Evolutionary conservation across 306 rosid species (phyloP), one percentile per base, ranked within the genome.

Genomic region (Cucurbita argyrosperma): DNA sequence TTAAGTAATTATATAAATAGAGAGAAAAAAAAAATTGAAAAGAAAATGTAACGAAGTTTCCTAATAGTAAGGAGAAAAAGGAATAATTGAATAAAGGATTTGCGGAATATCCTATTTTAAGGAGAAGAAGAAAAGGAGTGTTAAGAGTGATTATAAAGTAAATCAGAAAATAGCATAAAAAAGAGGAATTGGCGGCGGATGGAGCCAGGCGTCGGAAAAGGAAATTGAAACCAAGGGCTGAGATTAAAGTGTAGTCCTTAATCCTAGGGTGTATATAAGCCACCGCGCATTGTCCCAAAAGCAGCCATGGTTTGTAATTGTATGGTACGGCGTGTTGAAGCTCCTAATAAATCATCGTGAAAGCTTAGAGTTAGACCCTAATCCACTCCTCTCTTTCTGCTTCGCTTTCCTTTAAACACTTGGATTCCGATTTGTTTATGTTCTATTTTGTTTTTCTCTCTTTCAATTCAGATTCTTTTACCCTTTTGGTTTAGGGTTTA

Each of bases 181-280:
- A 30, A 30, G 35, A 30, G 35, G 35, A 30, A 30, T 30, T 30
- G 35, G 95, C 96, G 97, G 96, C 95, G 96, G 94, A 86, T 88
- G 83, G 76, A 74, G 56, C 53, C 55, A 62, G n/a, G 54, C 46
- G 4, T 46, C 21, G 21, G 37, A 43, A 7, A 45, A 13, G 0
- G 39, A 19, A 19, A 19, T 47, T 6, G 0, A 77, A 18, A 75
- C 87, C 49, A 75, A 90, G 85, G 90, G 81, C 26, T 10, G 0
- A 30, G 57, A 83, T 84, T 38, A 3, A 58, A 63, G 57, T 67
- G 18, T 65, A 16, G 26, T 6, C 21, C 12, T 4, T 69, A 18
- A 92, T 90, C 92, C 42, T 61, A 90, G 81, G 92, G 88, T 65
- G 1, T 0, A 10, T 10, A 77, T 13, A 21, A 4, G 26, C 65